Conservation (phyloP, 2,329 filamentous ascomycete genomes). For the Exophiala sideris region DNA sequence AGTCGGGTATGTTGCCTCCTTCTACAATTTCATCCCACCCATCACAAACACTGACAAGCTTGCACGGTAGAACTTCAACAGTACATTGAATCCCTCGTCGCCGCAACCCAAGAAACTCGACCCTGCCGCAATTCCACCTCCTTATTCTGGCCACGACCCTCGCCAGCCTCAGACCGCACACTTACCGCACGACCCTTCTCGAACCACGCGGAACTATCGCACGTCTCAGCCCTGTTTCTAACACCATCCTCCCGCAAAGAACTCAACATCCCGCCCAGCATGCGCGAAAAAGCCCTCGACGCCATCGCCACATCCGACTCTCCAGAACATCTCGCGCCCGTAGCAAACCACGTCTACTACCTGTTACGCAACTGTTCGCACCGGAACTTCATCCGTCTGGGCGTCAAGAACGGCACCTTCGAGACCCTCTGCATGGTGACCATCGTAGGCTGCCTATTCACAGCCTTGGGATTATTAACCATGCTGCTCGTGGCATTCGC, state of each 20-base stretch:
- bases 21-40: background rate
- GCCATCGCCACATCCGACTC: slow-evolving; percentile 10
- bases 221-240: slow-evolving; percentile 10
- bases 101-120: background rate
- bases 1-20: background rate
- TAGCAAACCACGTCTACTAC: slow-evolving; percentile 22
- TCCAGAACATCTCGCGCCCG: slow-evolving; percentile 5
- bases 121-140: background rate
- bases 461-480: slow-evolving; percentile 12
- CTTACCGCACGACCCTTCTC: background rate
- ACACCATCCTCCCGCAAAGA: slow-evolving; percentile 11
- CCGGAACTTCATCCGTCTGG: slow-evolving; percentile 22
- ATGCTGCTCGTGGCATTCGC: slow-evolving; percentile 19
- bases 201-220: slow-evolving; percentile 13
- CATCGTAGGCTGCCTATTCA: slow-evolving; percentile 17
- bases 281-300: slow-evolving; percentile 10
- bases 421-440: slow-evolving; percentile 24
- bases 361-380: slow-evolving; percentile 22
- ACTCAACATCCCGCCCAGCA: slow-evolving; percentile 15
- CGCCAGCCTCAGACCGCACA: background rate
- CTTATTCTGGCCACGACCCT: slow-evolving; percentile 5
- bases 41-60: background rate
- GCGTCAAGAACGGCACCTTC: slow-evolving; percentile 23
- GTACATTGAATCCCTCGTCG: slow-evolving; percentile 10
- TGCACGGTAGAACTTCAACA: slow-evolving; percentile 5